Evolutionary conservation across 2,329 filamentous ascomycete genomes (phyloP).

Genomic region (Fusarium mexicanum): DNA sequence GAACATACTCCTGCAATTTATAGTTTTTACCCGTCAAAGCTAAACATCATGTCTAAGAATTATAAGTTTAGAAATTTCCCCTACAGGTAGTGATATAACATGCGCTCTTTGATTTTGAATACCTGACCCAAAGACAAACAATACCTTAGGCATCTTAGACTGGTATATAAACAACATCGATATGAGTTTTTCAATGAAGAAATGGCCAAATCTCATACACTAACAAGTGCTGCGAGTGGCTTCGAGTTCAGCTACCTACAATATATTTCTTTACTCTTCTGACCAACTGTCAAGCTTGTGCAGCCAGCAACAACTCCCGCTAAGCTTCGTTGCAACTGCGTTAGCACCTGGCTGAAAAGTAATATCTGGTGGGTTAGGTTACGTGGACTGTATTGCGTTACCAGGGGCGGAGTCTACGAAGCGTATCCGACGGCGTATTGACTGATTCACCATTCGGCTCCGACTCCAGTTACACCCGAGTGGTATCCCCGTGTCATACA

Average conservation of each 20-base stretch:
- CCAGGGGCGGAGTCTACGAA: background rate
- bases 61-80: no score
- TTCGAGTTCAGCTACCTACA: no score
- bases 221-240: no score
- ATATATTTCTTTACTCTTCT: no score
- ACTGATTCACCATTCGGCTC: slow-evolving; percentile 7
- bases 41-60: no score
- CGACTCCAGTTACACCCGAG: slow-evolving; percentile 4
- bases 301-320: background rate
- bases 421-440: background rate
- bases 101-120: background rate
- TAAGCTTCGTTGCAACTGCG: background rate
- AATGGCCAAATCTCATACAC: no score
- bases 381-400: background rate
- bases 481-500: background rate
- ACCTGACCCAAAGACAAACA: background rate
- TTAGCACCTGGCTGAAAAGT: background rate
- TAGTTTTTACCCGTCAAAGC: background rate
- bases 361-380: background rate
- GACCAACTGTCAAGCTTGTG: background rate
- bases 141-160: no score
- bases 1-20: background rate
- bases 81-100: background rate
- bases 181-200: no score
- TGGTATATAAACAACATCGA: no score